Conservation (phyloP, 2,329 filamentous ascomycete genomes). For the Rutstroemia sp. region DNA sequence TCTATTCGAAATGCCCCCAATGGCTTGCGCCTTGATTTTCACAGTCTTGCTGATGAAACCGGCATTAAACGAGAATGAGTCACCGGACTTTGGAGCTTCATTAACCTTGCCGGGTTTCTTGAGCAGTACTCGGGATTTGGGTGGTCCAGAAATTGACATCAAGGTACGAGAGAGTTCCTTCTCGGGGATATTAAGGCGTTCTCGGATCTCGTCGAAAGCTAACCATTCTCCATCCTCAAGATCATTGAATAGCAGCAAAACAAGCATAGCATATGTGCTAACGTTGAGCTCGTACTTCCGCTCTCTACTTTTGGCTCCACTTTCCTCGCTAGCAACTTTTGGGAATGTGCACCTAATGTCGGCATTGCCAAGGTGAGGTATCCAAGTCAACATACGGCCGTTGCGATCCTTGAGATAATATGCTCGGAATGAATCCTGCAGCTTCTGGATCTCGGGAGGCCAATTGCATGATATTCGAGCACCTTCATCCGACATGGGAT, state of each 20-base stretch:
- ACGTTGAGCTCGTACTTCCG: conserved; percentile 85
- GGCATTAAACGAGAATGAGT: conserved; percentile 76
- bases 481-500: conserved; percentile 42
- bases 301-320: conserved; percentile 51
- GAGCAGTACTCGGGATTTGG: conserved; percentile 72
- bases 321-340: conserved; percentile 63
- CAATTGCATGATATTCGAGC: conserved; percentile 55
- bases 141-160: conserved; percentile 72
- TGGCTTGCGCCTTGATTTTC: conserved; percentile 83
- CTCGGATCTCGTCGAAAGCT: conserved; percentile 72
- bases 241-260: conserved; percentile 85
- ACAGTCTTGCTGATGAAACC: conserved; percentile 75
- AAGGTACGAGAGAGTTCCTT: conserved; percentile 70
- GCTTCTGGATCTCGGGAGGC: conserved; percentile 62
- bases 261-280: conserved; percentile 85
- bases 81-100: conserved; percentile 60
- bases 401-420: conserved; percentile 86
- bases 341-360: conserved; percentile 79
- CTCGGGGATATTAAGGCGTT: conserved; percentile 68
- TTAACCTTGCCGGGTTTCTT: conserved; percentile 74
- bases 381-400: conserved; percentile 83
- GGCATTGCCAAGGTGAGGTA: conserved; percentile 63
- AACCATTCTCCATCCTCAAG: conserved; percentile 45
- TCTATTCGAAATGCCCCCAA: conserved; percentile 68
- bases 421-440: conserved; percentile 79